Evolutionary conservation across 805 yeast genomes (phyloP), one percentile per base, ranked within the genome.

Genomic region (Candida manassasensis): DNA sequence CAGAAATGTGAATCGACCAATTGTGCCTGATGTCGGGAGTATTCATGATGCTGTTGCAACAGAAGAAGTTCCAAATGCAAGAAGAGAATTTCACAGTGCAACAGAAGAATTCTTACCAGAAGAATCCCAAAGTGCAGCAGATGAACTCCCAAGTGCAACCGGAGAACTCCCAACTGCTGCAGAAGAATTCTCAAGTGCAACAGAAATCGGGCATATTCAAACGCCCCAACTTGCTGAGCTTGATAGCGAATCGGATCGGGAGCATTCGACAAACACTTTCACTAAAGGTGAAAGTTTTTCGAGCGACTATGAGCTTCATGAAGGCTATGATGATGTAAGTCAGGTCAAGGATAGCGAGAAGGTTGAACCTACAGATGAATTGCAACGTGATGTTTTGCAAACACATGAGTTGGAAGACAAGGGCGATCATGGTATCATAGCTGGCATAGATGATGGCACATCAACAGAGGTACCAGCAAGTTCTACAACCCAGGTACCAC

Each of bases 41-140:
- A 19, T 27, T 12, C 30, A 27, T 27, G 30, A 27, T 27, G 30
- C 30, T 14, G 16, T 18, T 14, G 14, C 30, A 15, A n/a, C n/a
- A n/a, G n/a, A n/a, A n/a, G n/a, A n/a, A n/a, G n/a, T n/a, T n/a
- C n/a, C n/a, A n/a, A n/a, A n/a, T n/a, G n/a, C n/a, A n/a, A n/a
- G n/a, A n/a, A n/a, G n/a, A n/a, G n/a, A n/a, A n/a, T n/a, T n/a
- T n/a, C n/a, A n/a, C n/a, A n/a, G n/a, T n/a, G n/a, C 16, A 27
- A 11, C 30, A 6, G 8, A 15, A 15, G 16, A 5, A 27, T 10
- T 27, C 30, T 8, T 19, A 18, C n/a, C 30, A 6, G 18, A 27
- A 11, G 8, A 10, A 9, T 18, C 19, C 8, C 16, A 15, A 15
- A 27, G 14, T 14, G 16, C 7, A 27, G 16, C 10, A 9, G 30